A percentile compares a stretch with the other conserved stretches of the same genome.
phyloP scores from a whole-genome alignment of 1,139 yeast genomes.

The Lodderomyces pseudojiufengensis region DNA sequence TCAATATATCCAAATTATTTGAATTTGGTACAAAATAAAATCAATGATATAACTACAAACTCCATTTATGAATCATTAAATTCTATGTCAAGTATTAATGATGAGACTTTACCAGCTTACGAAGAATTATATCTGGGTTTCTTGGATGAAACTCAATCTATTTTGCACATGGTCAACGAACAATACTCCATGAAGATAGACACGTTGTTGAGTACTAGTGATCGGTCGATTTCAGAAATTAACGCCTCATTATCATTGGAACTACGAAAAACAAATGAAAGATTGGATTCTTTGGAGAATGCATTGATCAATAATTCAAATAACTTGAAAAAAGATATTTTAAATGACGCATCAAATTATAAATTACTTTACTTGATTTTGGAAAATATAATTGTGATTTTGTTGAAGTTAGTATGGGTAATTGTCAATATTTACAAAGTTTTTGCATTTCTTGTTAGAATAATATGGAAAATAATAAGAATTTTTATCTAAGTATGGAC shows the following conservation, averaged over 20 bases:
- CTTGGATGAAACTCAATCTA: constrained; percentile 34
- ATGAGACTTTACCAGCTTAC: constrained; percentile 34
- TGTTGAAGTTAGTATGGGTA: constrained; percentile 70
- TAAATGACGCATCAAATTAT: constrained; percentile 24
- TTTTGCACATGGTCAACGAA: constrained; percentile 39
- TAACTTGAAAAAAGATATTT: constrained; percentile 7
- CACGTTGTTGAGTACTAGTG: constrained; percentile 63
- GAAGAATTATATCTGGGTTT: constrained; percentile 33
- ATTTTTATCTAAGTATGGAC: constrained; percentile 19
- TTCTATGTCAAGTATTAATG: constrained; percentile 28
- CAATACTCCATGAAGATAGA: constrained; percentile 55
- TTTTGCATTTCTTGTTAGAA: constrained; percentile 27
- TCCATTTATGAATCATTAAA: constrained; percentile 25
- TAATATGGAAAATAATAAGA: constrained; percentile 37
- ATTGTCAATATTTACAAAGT: constrained; percentile 54
- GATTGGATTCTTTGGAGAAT: constrained; percentile 53
- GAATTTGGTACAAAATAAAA: constrained; percentile 16
- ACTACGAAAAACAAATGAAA: constrained; percentile 65
- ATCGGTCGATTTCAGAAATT: constrained; percentile 75
- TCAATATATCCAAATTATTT: constrained; percentile 30
- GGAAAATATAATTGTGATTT: constrained; percentile 52
- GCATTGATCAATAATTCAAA: constrained; percentile 27
- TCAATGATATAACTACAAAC: constrained; percentile 20
- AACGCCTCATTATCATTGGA: constrained; percentile 77
- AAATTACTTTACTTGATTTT: constrained; percentile 37